Base-by-base conservation (phyloP, 2,329 filamentous ascomycete species). In the Purpureocillium takamizusanense region DNA sequence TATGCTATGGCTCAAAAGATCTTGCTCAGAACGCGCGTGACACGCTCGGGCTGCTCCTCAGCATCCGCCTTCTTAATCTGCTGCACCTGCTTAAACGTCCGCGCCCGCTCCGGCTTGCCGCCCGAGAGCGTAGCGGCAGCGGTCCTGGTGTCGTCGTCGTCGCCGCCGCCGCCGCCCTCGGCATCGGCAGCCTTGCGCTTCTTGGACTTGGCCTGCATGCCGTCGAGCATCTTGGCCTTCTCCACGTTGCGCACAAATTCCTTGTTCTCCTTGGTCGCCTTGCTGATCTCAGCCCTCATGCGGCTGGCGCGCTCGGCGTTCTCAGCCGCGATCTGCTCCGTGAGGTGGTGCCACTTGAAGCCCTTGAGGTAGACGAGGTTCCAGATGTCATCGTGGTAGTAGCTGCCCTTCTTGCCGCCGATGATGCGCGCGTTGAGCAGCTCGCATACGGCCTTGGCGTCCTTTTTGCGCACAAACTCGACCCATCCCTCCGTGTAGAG, bases 331-430 rank as follows among this genome's bases (percentile, higher is more conserved):
- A 90, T 88, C 62, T 89, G 83, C 57, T 86, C 82, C 40, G 83
- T 87, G 45, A 81, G 60, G 51, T 80, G 69, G 46, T 74, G 67
- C 86, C 86, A 94, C 61, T 90, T 92, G 65, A 92, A 90, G 2
- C 84, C 85, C 46, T 77, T 82, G 45, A 94, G 65, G 54, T 94
- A 94, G 43, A 84, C 73, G 45, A 92, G 65, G 51, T 83, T 89
- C 86, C 86, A 94, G 33, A 94, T 73, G 57, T 94, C 86, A 56
- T 94, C 86, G 50, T 84, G 78, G 64, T 90, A 94, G 56, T 84
- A 87, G 35, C 74, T 76, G 11, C 85, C 75, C 65, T 94, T 94
- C 65, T 89, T 89, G 18, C 86, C 86, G 36, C 86, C 86, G 42
- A 92, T 84, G 11, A 74, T 85, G 45, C 75, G 76, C 31, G 83